These are phyloP conservation scores for Microdochium trichocladiopsis DNA, from an alignment of 2,329 filamentous ascomycete genomes.

Conservation along the genomic window DNA sequence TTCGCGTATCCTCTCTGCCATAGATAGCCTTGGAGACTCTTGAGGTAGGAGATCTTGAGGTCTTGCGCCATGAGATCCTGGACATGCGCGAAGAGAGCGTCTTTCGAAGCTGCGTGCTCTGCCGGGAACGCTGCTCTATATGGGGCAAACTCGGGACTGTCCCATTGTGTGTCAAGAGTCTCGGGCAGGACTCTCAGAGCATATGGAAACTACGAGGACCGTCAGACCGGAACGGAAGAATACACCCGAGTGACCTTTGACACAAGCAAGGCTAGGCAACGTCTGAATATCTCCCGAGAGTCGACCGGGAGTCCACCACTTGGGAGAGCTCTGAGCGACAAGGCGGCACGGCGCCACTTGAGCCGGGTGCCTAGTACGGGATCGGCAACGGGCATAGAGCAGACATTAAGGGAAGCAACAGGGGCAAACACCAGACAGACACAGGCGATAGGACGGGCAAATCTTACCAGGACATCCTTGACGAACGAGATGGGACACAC, in stretches of 20 bases:
- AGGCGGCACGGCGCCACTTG: neutral
- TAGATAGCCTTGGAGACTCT: constrained; percentile 72
- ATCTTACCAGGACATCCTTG: constrained; percentile 68
- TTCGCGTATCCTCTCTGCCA: constrained; percentile 69
- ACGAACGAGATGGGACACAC: constrained; percentile 81
- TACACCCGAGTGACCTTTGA: too few relatives aligned
- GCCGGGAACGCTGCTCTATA: constrained; percentile 68
- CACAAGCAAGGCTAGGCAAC: too few relatives aligned
- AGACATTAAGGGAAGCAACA: neutral
- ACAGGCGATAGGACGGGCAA: neutral
- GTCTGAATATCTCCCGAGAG: too few relatives aligned
- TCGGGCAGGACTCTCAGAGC: constrained; percentile 59
- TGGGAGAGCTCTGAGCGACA: neutral
- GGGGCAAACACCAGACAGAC: neutral
- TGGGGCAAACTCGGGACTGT: constrained; percentile 52
- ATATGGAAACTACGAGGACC: constrained; percentile 61
- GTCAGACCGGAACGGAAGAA: constrained; percentile 4
- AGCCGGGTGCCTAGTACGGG: neutral
- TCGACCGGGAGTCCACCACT: too few relatives aligned
- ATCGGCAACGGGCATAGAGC: neutral
- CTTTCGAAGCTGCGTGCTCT: constrained; percentile 50
- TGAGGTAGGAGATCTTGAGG: constrained; percentile 70
- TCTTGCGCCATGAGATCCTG: constrained; percentile 64
- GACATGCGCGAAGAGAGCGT: constrained; percentile 59
- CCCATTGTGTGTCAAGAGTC: constrained; percentile 61